Conservation (phyloP, 176 grass and related monocot species). For the Tillandsia leiboldiana region DNA sequence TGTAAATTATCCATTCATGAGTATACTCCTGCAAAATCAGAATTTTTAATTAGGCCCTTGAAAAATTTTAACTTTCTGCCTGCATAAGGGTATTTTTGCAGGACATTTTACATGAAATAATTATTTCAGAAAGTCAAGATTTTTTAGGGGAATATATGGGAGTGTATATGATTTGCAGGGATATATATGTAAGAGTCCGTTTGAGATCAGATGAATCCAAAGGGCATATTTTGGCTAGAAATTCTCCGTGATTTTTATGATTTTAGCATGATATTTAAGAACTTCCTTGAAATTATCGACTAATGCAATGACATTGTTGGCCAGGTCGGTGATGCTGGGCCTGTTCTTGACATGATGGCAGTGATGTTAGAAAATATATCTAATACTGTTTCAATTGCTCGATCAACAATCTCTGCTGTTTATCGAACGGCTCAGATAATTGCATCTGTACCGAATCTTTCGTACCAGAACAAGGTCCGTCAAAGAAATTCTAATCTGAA, state of each 20-base stretch:
- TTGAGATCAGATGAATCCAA: neutral
- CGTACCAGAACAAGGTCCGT: slow-evolving; percentile 86
- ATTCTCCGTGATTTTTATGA: neutral
- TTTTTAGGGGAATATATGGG: too few species aligned
- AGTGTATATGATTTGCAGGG: too few species aligned
- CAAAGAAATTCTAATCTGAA: neutral
- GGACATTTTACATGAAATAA: slow-evolving; percentile 2
- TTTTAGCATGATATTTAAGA: neutral
- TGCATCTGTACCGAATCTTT: slow-evolving; percentile 83
- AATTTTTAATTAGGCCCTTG: slow-evolving; percentile 14
- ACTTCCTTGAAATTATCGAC: too few species aligned
- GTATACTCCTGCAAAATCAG: slow-evolving; percentile 6
- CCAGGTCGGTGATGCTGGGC: slow-evolving; percentile 93
- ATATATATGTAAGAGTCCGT: too few species aligned
- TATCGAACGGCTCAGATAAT: slow-evolving; percentile 99
- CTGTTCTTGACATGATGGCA: slow-evolving; percentile 98
- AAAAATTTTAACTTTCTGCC: neutral
- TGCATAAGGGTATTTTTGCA: slow-evolving; percentile 13
- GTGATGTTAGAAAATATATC: slow-evolving; percentile 95
- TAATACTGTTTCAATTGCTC: slow-evolving; percentile 54
- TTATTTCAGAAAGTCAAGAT: neutral
- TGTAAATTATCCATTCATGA: too few species aligned
- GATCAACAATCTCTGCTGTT: slow-evolving; percentile 87
- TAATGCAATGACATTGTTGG: slow-evolving; percentile 17
- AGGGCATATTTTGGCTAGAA: neutral